These are phyloP conservation scores for Dioscorea dumetorum DNA, from an alignment of 106 monocot species.

Conservation along the genomic window DNA sequence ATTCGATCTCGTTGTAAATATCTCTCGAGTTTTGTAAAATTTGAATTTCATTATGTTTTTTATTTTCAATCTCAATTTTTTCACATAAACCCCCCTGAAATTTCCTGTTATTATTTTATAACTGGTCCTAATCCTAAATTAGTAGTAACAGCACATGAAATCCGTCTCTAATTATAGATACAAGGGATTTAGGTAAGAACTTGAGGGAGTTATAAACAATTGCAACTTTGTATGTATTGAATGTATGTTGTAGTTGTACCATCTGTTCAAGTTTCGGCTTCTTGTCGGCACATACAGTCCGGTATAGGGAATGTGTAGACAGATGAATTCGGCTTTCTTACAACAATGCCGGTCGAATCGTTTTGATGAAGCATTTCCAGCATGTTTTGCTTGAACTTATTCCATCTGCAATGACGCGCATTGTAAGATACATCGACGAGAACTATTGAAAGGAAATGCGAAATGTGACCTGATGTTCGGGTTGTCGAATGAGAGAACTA, in stretches of 20 bases:
- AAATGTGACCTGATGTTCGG: slow-evolving; percentile 53
- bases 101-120: too few relatives aligned
- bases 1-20: too few relatives aligned
- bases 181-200: background rate
- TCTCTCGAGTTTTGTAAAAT: too few relatives aligned
- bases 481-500: slow-evolving; percentile 78
- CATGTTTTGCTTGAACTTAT: slow-evolving; percentile 79
- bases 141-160: too few relatives aligned
- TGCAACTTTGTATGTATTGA: background rate
- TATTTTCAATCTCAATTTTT: too few relatives aligned
- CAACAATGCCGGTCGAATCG: slow-evolving; percentile 50
- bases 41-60: too few relatives aligned
- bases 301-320: slow-evolving; percentile 85
- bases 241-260: background rate
- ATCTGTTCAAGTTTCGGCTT: slow-evolving; percentile 10
- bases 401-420: slow-evolving; percentile 55
- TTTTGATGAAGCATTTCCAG: slow-evolving; percentile 76
- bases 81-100: too few relatives aligned
- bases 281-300: slow-evolving; percentile 83
- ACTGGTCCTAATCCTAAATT: too few relatives aligned
- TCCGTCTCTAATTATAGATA: too few relatives aligned
- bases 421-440: background rate
- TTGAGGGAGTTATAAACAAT: background rate
- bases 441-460: too few relatives aligned
- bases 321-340: slow-evolving; percentile 56